Conservation (phyloP, 352 stramenopile species). For the Pythium coloratum region DNA sequence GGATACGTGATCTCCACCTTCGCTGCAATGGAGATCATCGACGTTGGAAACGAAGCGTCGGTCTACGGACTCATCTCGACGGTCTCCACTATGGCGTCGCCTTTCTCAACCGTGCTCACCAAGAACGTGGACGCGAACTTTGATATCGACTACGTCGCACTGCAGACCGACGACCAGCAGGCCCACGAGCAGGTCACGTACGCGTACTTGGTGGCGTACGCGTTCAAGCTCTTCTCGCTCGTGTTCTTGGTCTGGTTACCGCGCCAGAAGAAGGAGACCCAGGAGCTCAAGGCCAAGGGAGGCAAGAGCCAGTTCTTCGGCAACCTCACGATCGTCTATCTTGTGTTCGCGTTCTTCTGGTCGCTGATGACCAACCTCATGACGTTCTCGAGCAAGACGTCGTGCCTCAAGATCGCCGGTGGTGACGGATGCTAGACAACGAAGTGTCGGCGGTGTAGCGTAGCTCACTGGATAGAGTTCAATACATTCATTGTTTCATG, state of each 20-base stretch:
- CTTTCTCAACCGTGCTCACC: constrained; percentile 29
- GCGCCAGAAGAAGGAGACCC: constrained; percentile 31
- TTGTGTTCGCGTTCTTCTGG: constrained; percentile 25
- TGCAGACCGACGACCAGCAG: constrained; percentile 23
- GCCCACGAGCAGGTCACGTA: constrained; percentile 30
- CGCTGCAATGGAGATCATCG: constrained; percentile 29
- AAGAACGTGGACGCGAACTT: constrained; percentile 33
- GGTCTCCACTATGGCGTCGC: constrained; percentile 25
- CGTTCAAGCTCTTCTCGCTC: constrained; percentile 29
- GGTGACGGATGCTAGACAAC: constrained; percentile 19
- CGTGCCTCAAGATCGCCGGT: constrained; percentile 34
- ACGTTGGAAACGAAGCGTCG: constrained; percentile 32
- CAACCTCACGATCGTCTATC: constrained; percentile 16
- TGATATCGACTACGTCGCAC: constrained; percentile 18
- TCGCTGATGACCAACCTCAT: constrained; percentile 39
- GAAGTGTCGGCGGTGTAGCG: too few species aligned
- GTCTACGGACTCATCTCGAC: constrained; percentile 32
- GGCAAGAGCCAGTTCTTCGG: constrained; percentile 21
- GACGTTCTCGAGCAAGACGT: constrained; percentile 28
- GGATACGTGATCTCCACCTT: constrained; percentile 30
- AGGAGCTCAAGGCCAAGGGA: constrained; percentile 29
- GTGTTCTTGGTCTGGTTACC: constrained; percentile 31
- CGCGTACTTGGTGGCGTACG: constrained; percentile 34
- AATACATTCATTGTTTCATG: too few species aligned
- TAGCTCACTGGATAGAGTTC: too few species aligned